Evolutionary conservation across 495 filamentous ascomycete genomes (phyloP).

Genomic region (Talaromyces adpressus): DNA sequence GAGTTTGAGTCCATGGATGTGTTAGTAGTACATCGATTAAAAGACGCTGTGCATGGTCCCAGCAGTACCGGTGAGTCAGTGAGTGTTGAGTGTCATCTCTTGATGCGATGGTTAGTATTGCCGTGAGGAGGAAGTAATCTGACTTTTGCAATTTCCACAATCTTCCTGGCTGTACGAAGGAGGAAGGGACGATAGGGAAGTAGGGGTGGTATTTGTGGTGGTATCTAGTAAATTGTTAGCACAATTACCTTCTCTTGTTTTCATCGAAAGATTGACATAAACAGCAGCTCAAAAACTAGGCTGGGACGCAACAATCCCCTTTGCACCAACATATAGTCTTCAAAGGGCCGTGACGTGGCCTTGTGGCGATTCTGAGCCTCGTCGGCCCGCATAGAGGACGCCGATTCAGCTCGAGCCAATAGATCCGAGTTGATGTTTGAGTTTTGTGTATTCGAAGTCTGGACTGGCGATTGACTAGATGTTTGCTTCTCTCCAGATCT

Average conservation of each 20-base stretch:
- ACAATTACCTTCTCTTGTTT: too few species aligned
- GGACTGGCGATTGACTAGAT: background rate
- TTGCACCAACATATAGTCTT: background rate
- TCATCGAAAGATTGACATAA: background rate
- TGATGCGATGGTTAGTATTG: background rate
- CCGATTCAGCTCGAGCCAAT: background rate
- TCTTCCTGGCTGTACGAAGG: background rate
- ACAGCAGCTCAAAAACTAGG: background rate
- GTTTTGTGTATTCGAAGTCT: background rate
- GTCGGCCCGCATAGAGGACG: background rate
- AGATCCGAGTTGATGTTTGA: too few species aligned
- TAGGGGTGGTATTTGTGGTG: background rate
- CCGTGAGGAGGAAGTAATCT: background rate
- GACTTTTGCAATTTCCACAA: background rate
- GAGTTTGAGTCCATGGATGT: background rate
- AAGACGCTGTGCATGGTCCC: background rate
- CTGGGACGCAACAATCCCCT: background rate
- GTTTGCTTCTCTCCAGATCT: background rate
- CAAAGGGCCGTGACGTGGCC: background rate
- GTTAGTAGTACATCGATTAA: background rate
- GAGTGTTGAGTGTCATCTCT: background rate
- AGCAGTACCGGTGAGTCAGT: background rate
- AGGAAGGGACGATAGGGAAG: background rate
- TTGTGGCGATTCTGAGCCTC: background rate
- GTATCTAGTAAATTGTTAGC: background rate